Conservation (phyloP, 352 stramenopile genomes). For the Globisporangium viniferum region DNA sequence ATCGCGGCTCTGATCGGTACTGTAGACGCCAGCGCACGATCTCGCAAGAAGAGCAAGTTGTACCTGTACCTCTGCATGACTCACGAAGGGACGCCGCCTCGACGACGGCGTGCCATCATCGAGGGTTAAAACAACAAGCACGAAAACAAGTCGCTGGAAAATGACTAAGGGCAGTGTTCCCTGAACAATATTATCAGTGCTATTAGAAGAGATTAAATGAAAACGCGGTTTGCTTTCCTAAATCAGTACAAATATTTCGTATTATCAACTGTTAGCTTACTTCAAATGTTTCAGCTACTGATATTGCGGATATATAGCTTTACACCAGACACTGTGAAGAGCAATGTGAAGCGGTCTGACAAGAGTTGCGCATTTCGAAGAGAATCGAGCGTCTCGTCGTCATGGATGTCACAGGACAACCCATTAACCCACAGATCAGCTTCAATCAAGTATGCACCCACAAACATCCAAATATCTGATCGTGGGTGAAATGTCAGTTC, state of each 20-base stretch:
- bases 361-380: neutral
- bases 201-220: neutral
- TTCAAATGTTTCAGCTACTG: too few relatives aligned
- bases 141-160: neutral
- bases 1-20: neutral
- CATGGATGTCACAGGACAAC: conserved; percentile 1
- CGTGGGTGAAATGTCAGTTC: neutral
- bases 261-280: too few relatives aligned
- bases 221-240: neutral
- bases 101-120: neutral
- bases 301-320: too few relatives aligned
- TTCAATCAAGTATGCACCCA: neutral
- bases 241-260: neutral
- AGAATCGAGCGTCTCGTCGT: neutral
- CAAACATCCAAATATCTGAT: neutral
- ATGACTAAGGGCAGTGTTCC: neutral
- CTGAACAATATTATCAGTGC: too few relatives aligned
- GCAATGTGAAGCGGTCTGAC: neutral
- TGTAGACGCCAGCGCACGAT: conserved; percentile 9
- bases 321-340: neutral
- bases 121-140: neutral
- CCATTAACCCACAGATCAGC: neutral
- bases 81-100: conserved; percentile 3
- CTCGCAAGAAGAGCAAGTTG: neutral
- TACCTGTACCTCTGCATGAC: neutral